Percentiles rank a stretch among this genome's conserved stretches.
Evolutionary conservation across 2,329 filamentous ascomycete species (phyloP).

Genomic region (Arthrinium phaeospermum): DNA sequence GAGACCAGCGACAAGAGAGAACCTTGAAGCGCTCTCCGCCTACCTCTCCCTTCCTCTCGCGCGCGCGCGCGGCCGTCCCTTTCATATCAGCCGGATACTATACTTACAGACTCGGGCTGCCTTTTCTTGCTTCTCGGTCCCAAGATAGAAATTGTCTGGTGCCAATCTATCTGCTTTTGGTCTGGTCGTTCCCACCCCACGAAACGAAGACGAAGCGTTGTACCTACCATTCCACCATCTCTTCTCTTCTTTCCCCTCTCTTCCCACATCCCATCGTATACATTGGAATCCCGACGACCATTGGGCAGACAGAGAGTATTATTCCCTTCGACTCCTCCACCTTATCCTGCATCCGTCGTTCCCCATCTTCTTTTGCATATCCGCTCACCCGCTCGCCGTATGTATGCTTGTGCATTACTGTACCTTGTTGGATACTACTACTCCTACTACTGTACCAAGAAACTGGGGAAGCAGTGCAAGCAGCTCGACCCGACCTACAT

Average conservation of each 20-base stretch:
- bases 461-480: neutral
- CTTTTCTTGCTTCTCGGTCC: neutral
- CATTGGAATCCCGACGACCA: neutral
- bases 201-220: conserved; percentile 13
- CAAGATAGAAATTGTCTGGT: conserved; percentile 13
- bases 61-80: neutral
- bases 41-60: neutral
- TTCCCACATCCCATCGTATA: conserved; percentile 9
- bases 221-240: conserved; percentile 16
- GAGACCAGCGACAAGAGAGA: neutral
- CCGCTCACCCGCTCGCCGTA: conserved; percentile 11
- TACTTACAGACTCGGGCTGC: neutral
- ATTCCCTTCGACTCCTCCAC: conserved; percentile 2
- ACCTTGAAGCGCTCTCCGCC: neutral
- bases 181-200: conserved; percentile 22
- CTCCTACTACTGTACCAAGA: conserved; percentile 4
- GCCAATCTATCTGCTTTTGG: conserved; percentile 19
- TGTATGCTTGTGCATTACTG: conserved; percentile 6
- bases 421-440: neutral
- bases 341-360: conserved; percentile 11
- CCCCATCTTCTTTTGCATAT: conserved; percentile 18
- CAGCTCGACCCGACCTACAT: no score
- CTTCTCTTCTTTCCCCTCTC: conserved; percentile 20
- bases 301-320: neutral
- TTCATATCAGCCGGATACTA: neutral